These are phyloP conservation scores for Globisporangium cederbergense DNA, from an alignment of 352 stramenopile species.

Conservation along the genomic window DNA sequence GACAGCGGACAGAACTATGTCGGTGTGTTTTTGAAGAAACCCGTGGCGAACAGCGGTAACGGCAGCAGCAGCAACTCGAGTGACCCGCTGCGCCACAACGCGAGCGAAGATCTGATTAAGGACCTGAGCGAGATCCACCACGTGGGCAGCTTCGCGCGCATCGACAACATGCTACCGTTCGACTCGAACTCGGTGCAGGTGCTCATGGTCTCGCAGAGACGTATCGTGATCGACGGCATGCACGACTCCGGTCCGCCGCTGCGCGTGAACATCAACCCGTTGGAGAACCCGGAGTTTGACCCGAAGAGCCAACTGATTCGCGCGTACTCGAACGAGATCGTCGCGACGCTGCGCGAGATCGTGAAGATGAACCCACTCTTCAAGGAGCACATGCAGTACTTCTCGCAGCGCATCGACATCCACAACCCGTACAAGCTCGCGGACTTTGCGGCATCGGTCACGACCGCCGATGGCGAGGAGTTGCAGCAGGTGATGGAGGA, in stretches of 20 bases:
- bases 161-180: slow-evolving; percentile 89
- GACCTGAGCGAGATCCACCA: slow-evolving; percentile 92
- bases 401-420: slow-evolving; percentile 92
- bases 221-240: slow-evolving; percentile 77
- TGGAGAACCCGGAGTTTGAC: slow-evolving; percentile 72
- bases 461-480: slow-evolving; percentile 92
- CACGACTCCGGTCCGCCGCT: slow-evolving; percentile 61
- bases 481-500: slow-evolving; percentile 94
- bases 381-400: slow-evolving; percentile 97
- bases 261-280: slow-evolving; percentile 60
- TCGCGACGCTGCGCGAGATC: slow-evolving; percentile 95
- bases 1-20: slow-evolving; percentile 90
- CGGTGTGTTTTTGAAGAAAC: slow-evolving; percentile 93
- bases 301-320: slow-evolving; percentile 89
- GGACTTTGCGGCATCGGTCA: slow-evolving; percentile 96
- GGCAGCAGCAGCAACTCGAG: slow-evolving; percentile 7
- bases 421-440: slow-evolving; percentile 98
- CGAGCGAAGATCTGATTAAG: slow-evolving; percentile 87
- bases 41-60: neutral
- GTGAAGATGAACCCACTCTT: slow-evolving; percentile 97
- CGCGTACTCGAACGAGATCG: slow-evolving; percentile 98
- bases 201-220: slow-evolving; percentile 87
- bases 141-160: slow-evolving; percentile 95
- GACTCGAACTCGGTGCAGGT: slow-evolving; percentile 72
- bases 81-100: slow-evolving; percentile 33